Conservation (phyloP, 352 stramenopile species). For the Thraustotheca clavata region DNA sequence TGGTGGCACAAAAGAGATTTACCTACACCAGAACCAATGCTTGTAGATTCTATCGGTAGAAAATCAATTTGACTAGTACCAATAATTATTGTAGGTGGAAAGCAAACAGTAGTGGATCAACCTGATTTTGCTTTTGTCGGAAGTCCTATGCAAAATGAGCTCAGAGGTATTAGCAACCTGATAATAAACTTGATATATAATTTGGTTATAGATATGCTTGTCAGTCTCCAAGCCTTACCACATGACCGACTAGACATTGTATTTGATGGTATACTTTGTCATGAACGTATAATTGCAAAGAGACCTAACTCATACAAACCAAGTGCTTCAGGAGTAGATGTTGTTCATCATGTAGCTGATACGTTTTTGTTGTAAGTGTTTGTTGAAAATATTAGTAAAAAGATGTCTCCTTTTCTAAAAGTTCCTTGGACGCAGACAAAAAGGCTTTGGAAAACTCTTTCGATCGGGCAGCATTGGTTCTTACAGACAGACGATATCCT, state of each 20-base stretch:
- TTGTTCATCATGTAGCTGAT: conserved; percentile 71
- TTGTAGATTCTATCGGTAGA: no score
- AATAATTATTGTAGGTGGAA: no score
- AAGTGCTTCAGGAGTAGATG: conserved; percentile 48
- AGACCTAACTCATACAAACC: conserved; percentile 46
- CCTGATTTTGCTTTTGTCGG: conserved; percentile 51
- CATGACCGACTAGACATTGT: conserved; percentile 64
- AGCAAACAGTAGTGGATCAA: conserved; percentile 61
- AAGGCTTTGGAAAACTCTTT: conserved; percentile 66
- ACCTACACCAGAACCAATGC: no score
- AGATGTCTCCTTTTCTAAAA: conserved; percentile 52
- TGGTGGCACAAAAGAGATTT: no score
- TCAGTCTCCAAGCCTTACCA: conserved; percentile 60
- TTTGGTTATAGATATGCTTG: conserved; percentile 46
- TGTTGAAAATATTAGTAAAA: conserved; percentile 21
- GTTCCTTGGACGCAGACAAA: conserved; percentile 54
- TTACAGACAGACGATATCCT: conserved; percentile 53
- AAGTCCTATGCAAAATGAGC: conserved; percentile 46
- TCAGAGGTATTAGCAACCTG: conserved; percentile 28
- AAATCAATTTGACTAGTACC: no score
- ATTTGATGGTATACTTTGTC: conserved; percentile 56
- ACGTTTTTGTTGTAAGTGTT: conserved; percentile 53
- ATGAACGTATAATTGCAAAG: conserved; percentile 79
- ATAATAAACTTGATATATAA: background rate
- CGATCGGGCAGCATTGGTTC: conserved; percentile 32